Evolutionary conservation across 2,329 filamentous ascomycete species (phyloP), one percentile per base, ranked within the genome.

Genomic region (Tolypocladium tundrense): DNA sequence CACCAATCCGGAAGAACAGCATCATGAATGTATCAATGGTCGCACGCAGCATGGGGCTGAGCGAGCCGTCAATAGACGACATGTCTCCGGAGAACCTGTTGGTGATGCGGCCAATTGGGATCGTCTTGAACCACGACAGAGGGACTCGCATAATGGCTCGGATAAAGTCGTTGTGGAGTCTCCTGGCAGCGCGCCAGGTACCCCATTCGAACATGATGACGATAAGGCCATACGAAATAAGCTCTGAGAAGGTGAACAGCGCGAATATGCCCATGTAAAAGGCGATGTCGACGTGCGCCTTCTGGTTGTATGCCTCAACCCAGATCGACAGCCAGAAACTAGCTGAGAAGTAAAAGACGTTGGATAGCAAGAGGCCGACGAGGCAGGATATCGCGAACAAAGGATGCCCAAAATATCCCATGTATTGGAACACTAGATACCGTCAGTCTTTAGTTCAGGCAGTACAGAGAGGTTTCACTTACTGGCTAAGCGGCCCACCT

Each of bases 11-110:
- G 56, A 80, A 76, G 27, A 77, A 58, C 58, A 80, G 69, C 21
- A 73, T 67, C 56, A 79, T 69, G 11, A 68, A 61, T 14, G 71
- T 71, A 58, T 80, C 77, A 11, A 81, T 57, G 2, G 72, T 73
- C 45, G 65, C 62, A 6, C 76, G 74, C 0, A 82, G 68, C 71
- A 79, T 74, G 1, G 72, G 69, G 24, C 75, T 73, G 8, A 84
- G 67, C 1, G 69, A 64, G 9, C 73, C 76, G 61, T 84, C 82
- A 55, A 84, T 74, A 0, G 80, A 81, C n/a, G 75, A 73, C 66
- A 83, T 82, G 59, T 84, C 81, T 41, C 80, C 79, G 1, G 79
- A 79, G 61, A 84, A 81, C 14, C 82, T 77, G 63, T 83, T 82
- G 57, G 79, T 74, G 57, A 81, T 75, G 45, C 80, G 75, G 14